These are phyloP conservation scores for Phytophthora lateralis DNA, from an alignment of 352 stramenopile species.

Conservation along the genomic window DNA sequence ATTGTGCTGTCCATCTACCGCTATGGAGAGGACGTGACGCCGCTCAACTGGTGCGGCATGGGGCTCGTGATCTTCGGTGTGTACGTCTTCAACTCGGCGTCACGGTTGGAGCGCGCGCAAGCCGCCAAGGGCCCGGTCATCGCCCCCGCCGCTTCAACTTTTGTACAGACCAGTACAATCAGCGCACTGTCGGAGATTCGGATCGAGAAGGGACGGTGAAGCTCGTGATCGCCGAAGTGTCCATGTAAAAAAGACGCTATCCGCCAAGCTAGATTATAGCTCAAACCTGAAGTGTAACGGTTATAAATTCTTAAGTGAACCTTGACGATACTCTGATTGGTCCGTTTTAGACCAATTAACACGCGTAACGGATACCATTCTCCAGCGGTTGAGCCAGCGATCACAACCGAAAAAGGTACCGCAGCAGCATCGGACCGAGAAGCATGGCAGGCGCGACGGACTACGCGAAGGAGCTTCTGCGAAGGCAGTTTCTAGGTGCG, in stretches of 20 bases:
- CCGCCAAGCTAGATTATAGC: conserved; percentile 1
- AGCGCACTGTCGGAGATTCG: conserved; percentile 65
- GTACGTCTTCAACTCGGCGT: conserved; percentile 86
- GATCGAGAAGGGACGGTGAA: conserved; percentile 54
- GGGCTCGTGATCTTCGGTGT: conserved; percentile 87
- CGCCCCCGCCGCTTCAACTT: conserved; percentile 27
- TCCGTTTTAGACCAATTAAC: conserved; percentile 1
- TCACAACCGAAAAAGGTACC: conserved; percentile 32
- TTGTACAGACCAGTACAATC: conserved; percentile 65
- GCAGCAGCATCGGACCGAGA: conserved; percentile 14
- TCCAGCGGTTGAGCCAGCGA: conserved; percentile 12
- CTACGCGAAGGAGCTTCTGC: conserved; percentile 83
- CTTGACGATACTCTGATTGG: background rate
- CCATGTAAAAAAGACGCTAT: conserved; percentile 23
- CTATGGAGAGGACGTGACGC: conserved; percentile 88
- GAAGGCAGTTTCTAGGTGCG: conserved; percentile 82
- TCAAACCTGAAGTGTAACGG: conserved; percentile 9
- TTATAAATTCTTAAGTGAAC: conserved; percentile 1
- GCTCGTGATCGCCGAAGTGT: conserved; percentile 3
- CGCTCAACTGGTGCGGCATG: conserved; percentile 86
- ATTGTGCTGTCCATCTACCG: conserved; percentile 92
- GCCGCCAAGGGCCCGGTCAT: conserved; percentile 38
- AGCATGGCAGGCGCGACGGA: conserved; percentile 55
- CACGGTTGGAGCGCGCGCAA: conserved; percentile 59
- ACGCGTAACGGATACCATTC: background rate